Percentiles rank a stretch among this genome's conserved stretches.
phyloP scores from a whole-genome alignment of 73 alveolate species.

The Urostyla sp. region DNA sequence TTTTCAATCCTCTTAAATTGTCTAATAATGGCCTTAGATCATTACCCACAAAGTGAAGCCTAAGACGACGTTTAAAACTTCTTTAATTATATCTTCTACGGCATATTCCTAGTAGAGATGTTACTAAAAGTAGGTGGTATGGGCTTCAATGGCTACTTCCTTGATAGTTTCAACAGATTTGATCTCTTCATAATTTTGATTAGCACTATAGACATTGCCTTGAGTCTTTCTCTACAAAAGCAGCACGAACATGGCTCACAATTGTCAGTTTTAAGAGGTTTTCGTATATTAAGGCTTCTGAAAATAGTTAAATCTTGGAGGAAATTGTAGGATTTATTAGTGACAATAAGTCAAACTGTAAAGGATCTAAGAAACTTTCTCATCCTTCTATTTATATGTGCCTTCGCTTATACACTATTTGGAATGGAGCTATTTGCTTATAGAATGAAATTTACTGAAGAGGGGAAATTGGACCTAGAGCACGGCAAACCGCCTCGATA shows the following conservation, averaged over 20 bases:
- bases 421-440: conserved; percentile 81
- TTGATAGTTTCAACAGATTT: conserved; percentile 59
- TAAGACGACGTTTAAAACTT: conserved; percentile 35
- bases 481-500: conserved; percentile 31
- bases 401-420: conserved; percentile 64
- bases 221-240: conserved; percentile 16
- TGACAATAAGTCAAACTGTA: conserved; percentile 50
- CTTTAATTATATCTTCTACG: conserved; percentile 46
- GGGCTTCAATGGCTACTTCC: conserved; percentile 37
- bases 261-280: conserved; percentile 64
- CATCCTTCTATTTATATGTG: conserved; percentile 59
- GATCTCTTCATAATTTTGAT: conserved; percentile 58
- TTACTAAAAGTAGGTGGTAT: conserved; percentile 60
- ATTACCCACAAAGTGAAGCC: conserved; percentile 56
- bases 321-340: conserved; percentile 53
- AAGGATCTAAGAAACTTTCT: conserved; percentile 59
- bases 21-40: conserved; percentile 53
- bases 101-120: conserved; percentile 54
- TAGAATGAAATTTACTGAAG: conserved; percentile 49
- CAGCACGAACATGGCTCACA: conserved; percentile 29
- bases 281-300: conserved; percentile 65
- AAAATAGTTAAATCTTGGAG: conserved; percentile 71
- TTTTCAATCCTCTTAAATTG: conserved; percentile 58
- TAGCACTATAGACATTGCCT: conserved; percentile 52
- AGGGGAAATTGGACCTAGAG: conserved; percentile 8